phyloP scores from a whole-genome alignment of 1,284 basidiomycete genomes.

The Cryptococcus hybrid region DNA sequence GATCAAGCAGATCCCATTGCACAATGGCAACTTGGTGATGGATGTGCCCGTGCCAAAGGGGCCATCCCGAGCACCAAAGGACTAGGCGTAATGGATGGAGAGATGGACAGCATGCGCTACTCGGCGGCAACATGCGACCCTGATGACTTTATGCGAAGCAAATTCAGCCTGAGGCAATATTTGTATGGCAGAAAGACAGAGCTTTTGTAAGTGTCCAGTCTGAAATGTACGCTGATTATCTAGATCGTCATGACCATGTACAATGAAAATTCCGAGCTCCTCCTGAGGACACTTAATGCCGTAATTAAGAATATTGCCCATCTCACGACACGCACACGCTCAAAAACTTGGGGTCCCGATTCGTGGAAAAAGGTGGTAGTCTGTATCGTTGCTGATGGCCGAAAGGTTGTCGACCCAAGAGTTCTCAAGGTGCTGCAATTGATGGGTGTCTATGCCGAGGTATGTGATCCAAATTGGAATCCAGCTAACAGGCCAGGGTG shows the following conservation, averaged over 20 bases:
- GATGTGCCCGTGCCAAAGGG: slow-evolving; percentile 72
- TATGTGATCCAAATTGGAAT: slow-evolving; percentile 66
- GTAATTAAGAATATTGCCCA: slow-evolving; percentile 89
- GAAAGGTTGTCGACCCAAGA: slow-evolving; percentile 79
- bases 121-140: slow-evolving; percentile 55
- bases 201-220: slow-evolving; percentile 56
- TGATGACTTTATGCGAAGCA: slow-evolving; percentile 55
- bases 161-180: slow-evolving; percentile 81
- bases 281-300: slow-evolving; percentile 83
- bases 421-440: slow-evolving; percentile 51
- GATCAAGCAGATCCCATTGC: slow-evolving; percentile 74
- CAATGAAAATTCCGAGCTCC: slow-evolving; percentile 89
- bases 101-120: slow-evolving; percentile 75
- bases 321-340: slow-evolving; percentile 73
- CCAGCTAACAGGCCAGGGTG: slow-evolving; percentile 60
- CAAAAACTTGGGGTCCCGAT: slow-evolving; percentile 90
- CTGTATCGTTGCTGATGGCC: slow-evolving; percentile 87
- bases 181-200: slow-evolving; percentile 82
- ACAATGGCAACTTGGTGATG: slow-evolving; percentile 77
- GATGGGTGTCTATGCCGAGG: slow-evolving; percentile 97
- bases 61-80: slow-evolving; percentile 61
- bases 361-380: slow-evolving; percentile 96
- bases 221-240: background rate
- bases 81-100: slow-evolving; percentile 60
- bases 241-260: slow-evolving; percentile 90